A percentile compares a stretch with the other conserved stretches of the same genome.
These are phyloP conservation scores for Crithidia expoeki DNA, from an alignment of 208 protist species.

Conservation along the genomic window DNA sequence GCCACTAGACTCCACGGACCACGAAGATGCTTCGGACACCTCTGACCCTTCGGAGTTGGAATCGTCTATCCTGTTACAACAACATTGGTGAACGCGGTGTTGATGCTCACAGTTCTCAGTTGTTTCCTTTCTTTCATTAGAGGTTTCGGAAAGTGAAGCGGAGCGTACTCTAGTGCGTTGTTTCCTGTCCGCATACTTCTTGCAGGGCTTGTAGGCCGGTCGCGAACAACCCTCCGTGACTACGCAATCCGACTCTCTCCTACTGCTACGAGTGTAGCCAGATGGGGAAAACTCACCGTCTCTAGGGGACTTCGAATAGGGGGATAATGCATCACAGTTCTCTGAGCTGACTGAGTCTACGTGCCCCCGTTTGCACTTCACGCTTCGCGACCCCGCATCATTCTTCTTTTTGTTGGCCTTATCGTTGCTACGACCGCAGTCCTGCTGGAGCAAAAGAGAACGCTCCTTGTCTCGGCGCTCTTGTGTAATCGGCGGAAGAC, in stretches of 20 bases:
- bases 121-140: background rate
- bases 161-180: background rate
- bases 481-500: conserved; percentile 4
- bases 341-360: conserved; percentile 1
- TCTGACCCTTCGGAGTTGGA: background rate
- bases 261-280: background rate
- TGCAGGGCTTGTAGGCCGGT: background rate
- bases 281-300: background rate
- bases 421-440: background rate
- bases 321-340: background rate
- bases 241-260: conserved; percentile 9
- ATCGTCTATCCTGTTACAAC: background rate
- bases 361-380: background rate
- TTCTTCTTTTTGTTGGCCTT: background rate
- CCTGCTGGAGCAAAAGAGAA: background rate
- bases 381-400: background rate
- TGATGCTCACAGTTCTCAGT: background rate
- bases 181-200: background rate
- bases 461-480: background rate
- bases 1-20: background rate
- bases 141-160: background rate
- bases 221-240: background rate
- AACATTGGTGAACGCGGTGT: no score
- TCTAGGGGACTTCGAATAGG: background rate
- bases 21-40: background rate